Evolutionary conservation across 2,329 filamentous ascomycete species (phyloP).

Genomic region (Leptographium procerum): DNA sequence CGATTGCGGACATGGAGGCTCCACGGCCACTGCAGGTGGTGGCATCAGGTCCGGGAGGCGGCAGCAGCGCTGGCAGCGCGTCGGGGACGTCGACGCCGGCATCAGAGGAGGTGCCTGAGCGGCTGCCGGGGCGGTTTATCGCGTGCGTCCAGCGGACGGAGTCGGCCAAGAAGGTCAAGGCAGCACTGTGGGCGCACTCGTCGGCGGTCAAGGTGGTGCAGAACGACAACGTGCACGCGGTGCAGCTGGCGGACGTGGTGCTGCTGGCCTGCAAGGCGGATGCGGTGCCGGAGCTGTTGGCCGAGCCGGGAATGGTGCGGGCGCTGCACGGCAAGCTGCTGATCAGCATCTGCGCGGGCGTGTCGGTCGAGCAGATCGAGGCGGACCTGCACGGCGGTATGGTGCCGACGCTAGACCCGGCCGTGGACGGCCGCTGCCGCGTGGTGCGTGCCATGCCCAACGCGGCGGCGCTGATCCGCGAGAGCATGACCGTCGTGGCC

Average conservation of each 20-base stretch:
- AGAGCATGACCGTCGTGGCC: slow-evolving; percentile 74
- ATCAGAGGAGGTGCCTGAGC: slow-evolving; percentile 38
- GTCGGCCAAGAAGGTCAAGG: slow-evolving; percentile 56
- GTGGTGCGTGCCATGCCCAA: slow-evolving; percentile 79
- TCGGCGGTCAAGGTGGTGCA: slow-evolving; percentile 54
- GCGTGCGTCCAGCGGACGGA: slow-evolving; percentile 66
- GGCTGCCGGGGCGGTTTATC: slow-evolving; percentile 64
- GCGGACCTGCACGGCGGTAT: slow-evolving; percentile 47
- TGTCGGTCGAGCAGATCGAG: slow-evolving; percentile 59
- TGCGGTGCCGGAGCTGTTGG: slow-evolving; percentile 57
- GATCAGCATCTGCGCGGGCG: slow-evolving; percentile 70
- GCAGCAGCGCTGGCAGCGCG: slow-evolving; percentile 33
- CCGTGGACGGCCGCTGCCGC: slow-evolving; percentile 40
- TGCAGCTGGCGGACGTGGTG: slow-evolving; percentile 58
- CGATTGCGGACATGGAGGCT: slow-evolving; percentile 44
- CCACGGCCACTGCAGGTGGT: slow-evolving; percentile 33
- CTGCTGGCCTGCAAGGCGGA: slow-evolving; percentile 74
- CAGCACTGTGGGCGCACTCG: slow-evolving; percentile 52
- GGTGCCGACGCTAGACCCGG: slow-evolving; percentile 33
- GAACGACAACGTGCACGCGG: slow-evolving; percentile 59
- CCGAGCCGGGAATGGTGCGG: slow-evolving; percentile 54
- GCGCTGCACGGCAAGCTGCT: slow-evolving; percentile 67
- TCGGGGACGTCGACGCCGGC: slow-evolving; percentile 26
- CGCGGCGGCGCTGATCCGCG: slow-evolving; percentile 65
- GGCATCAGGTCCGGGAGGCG: slow-evolving; percentile 17